Evolutionary conservation across 1,284 basidiomycete species (phyloP).

Genomic region (Melampsora americana): DNA sequence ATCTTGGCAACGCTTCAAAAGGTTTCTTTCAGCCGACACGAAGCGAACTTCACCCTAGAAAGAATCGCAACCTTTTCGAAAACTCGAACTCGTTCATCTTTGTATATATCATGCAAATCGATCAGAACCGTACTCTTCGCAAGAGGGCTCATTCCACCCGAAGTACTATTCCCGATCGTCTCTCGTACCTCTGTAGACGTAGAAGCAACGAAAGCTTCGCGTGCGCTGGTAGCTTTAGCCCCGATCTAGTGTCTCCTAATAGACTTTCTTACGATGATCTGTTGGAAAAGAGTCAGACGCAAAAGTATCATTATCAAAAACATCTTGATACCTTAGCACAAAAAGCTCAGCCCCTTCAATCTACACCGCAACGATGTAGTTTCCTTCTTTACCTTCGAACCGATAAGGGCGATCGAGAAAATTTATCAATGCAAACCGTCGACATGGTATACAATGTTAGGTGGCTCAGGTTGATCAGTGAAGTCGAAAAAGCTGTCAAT

Average conservation of each 20-base stretch:
- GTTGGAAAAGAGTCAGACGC: conserved; percentile 5
- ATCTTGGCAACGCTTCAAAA: too few species aligned
- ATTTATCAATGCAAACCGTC: background rate
- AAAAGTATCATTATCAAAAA: conserved; percentile 5
- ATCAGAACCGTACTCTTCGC: too few species aligned
- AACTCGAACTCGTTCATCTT: too few species aligned
- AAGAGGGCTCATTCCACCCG: background rate
- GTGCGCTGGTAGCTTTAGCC: conserved; percentile 13
- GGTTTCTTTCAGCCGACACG: too few species aligned
- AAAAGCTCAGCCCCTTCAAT: background rate
- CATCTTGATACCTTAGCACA: conserved; percentile 4
- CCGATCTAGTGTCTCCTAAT: background rate
- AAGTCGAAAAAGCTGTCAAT: background rate
- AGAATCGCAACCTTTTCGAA: too few species aligned
- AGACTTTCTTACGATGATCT: background rate
- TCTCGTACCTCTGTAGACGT: background rate
- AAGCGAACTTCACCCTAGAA: too few species aligned
- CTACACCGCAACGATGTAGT: background rate
- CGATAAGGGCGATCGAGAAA: background rate
- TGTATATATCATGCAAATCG: too few species aligned
- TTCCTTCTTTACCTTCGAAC: background rate
- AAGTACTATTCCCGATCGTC: background rate
- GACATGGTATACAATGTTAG: background rate
- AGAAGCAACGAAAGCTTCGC: conserved; percentile 35
- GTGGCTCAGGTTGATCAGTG: background rate